These are phyloP conservation scores for Fusarium napiforme DNA, from an alignment of 2,329 filamentous ascomycete species.

Conservation along the genomic window DNA sequence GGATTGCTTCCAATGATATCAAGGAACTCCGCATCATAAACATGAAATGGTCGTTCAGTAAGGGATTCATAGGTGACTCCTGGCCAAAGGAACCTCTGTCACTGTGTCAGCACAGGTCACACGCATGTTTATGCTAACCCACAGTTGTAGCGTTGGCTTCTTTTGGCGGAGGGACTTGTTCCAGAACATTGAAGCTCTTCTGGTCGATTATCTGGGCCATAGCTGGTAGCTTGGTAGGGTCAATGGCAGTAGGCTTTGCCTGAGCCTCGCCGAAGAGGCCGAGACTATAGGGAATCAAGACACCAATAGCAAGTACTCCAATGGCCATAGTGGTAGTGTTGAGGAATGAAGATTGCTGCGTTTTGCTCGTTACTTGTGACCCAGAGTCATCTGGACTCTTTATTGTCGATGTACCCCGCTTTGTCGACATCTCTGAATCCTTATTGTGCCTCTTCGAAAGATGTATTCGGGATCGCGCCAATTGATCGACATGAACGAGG, in stretches of 20 bases:
- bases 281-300: background rate
- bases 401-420: slow-evolving; percentile 15
- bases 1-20: slow-evolving; percentile 61
- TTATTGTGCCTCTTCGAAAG: background rate
- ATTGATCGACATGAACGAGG: too few species aligned
- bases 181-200: slow-evolving; percentile 37
- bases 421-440: background rate
- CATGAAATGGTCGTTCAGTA: slow-evolving; percentile 37
- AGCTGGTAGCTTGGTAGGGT: slow-evolving; percentile 9
- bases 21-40: slow-evolving; percentile 62
- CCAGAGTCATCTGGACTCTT: background rate
- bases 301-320: background rate
- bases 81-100: slow-evolving; percentile 35
- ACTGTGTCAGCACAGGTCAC: fast-evolving
- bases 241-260: background rate
- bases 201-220: slow-evolving; percentile 40
- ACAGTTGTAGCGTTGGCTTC: slow-evolving; percentile 38
- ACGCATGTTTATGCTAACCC: fast-evolving
- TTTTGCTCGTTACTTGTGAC: background rate
- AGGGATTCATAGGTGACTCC: slow-evolving; percentile 39
- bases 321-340: background rate
- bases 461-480: background rate
- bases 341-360: too few species aligned
- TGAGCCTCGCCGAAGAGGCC: background rate
- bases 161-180: slow-evolving; percentile 23